A percentile compares a stretch with the other conserved stretches of the same genome.
These are phyloP conservation scores for Cucurbitaria berberidis DNA, from an alignment of 2,329 filamentous ascomycete species.

Conservation along the genomic window DNA sequence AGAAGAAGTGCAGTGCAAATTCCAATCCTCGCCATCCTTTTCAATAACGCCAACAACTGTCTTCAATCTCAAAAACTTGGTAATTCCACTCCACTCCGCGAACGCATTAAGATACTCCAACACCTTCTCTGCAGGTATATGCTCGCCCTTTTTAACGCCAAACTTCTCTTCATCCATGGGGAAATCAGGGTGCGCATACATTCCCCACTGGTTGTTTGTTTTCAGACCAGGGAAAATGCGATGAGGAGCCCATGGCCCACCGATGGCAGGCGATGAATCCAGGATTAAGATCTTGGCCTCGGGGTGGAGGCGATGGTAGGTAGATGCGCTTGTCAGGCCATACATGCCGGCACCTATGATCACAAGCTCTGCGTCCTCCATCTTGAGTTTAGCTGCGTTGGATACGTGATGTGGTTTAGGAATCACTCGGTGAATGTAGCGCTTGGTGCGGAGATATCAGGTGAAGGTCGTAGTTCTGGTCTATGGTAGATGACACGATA, in stretches of 20 bases:
- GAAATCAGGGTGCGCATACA: constrained; percentile 50
- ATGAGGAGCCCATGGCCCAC: constrained; percentile 51
- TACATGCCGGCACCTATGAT: constrained; percentile 31
- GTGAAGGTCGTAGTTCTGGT: not conserved
- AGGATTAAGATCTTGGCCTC: constrained; percentile 50
- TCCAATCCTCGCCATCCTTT: constrained; percentile 39
- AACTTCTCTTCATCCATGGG: constrained; percentile 39
- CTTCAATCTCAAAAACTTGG: constrained; percentile 56
- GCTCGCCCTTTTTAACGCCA: constrained; percentile 57
- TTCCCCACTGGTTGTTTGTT: constrained; percentile 53
- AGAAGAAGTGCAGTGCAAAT: constrained; percentile 19
- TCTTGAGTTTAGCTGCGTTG: not conserved
- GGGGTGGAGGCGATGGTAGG: constrained; percentile 52
- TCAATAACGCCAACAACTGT: constrained; percentile 59
- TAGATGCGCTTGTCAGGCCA: constrained; percentile 56
- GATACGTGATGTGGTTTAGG: not conserved
- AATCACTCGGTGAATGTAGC: not conserved
- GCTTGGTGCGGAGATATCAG: not conserved
- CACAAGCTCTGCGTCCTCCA: constrained; percentile 15
- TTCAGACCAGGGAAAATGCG: constrained; percentile 52
- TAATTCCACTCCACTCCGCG: constrained; percentile 56
- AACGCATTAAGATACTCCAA: constrained; percentile 59
- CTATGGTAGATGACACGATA: not conserved
- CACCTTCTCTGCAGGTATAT: constrained; percentile 64
- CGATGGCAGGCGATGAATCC: constrained; percentile 49